Conservation (phyloP, 495 filamentous ascomycete genomes). For the Lasiosphaeria ovina region DNA sequence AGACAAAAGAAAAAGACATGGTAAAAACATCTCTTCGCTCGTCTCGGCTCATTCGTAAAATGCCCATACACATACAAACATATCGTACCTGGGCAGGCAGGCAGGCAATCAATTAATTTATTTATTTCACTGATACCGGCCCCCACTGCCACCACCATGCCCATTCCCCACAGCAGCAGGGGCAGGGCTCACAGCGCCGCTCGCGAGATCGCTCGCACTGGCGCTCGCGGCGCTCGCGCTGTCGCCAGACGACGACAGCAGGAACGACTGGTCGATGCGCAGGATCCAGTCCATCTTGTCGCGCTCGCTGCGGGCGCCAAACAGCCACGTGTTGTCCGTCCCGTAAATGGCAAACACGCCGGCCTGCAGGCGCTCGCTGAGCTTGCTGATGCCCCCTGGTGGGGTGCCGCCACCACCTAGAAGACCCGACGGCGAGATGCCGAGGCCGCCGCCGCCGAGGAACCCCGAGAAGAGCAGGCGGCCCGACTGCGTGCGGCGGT, state of each 20-base stretch:
- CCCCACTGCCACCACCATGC: no score
- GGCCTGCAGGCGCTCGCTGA: constrained; percentile 55
- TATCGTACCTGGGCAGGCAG: no score
- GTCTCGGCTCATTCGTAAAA: no score
- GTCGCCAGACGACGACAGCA: constrained; percentile 21
- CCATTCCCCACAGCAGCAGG: no score
- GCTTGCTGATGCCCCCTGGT: constrained; percentile 32
- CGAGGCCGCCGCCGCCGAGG: constrained; percentile 7
- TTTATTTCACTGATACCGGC: no score
- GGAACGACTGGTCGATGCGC: constrained; percentile 62
- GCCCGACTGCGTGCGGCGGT: constrained; percentile 16
- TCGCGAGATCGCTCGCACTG: background rate
- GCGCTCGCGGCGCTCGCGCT: background rate
- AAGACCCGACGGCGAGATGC: background rate
- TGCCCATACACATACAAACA: no score
- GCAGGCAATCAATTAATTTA: no score
- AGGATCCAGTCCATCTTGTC: constrained; percentile 96
- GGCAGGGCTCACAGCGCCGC: background rate
- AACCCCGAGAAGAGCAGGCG: constrained; percentile 18
- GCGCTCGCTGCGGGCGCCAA: constrained; percentile 78
- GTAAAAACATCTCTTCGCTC: no score
- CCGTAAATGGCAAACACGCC: constrained; percentile 93
- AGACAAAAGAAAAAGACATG: no score
- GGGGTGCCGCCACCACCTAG: constrained; percentile 5
- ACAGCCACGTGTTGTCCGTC: constrained; percentile 89